These are phyloP conservation scores for Candolleomyces efflorescens DNA, from an alignment of 768 basidiomycete species.

Conservation along the genomic window DNA sequence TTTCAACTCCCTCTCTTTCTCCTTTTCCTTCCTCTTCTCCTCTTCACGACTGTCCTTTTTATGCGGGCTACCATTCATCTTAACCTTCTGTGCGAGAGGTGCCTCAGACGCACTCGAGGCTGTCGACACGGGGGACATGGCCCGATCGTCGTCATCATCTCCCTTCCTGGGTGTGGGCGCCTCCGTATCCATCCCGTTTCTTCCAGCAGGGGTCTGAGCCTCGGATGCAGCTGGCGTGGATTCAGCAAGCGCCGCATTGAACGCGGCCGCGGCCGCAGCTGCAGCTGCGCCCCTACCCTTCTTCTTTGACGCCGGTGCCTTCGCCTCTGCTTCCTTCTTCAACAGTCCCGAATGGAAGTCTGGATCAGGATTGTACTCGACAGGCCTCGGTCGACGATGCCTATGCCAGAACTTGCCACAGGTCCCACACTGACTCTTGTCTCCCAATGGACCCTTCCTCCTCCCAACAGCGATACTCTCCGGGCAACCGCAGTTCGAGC, in stretches of 20 bases:
- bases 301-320: conserved; percentile 41
- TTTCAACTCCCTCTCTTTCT: conserved; percentile 8
- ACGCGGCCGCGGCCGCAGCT: conserved; percentile 44
- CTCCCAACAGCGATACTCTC: conserved; percentile 81
- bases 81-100: conserved; percentile 66
- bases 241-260: conserved; percentile 28
- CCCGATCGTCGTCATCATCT: conserved; percentile 48
- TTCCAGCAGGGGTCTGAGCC: conserved; percentile 41
- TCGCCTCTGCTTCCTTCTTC: conserved; percentile 49
- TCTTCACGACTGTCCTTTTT: conserved; percentile 9
- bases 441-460: conserved; percentile 85
- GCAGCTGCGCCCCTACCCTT: conserved; percentile 50
- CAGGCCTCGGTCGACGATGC: conserved; percentile 75
- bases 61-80: conserved; percentile 45
- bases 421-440: conserved; percentile 87
- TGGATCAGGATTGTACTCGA: conserved; percentile 73
- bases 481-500: conserved; percentile 91
- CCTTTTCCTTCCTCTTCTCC: conserved; percentile 8
- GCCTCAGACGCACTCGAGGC: conserved; percentile 72
- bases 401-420: conserved; percentile 93
- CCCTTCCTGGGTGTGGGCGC: conserved; percentile 22
- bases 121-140: conserved; percentile 66
- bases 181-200: conserved; percentile 31
- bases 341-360: conserved; percentile 61
- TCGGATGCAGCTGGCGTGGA: conserved; percentile 37